Evolutionary conservation across 202 grass and related monocot species (phyloP), one percentile per base, ranked within the genome.

Genomic region (Schoenoplectus tabernaemontani): DNA sequence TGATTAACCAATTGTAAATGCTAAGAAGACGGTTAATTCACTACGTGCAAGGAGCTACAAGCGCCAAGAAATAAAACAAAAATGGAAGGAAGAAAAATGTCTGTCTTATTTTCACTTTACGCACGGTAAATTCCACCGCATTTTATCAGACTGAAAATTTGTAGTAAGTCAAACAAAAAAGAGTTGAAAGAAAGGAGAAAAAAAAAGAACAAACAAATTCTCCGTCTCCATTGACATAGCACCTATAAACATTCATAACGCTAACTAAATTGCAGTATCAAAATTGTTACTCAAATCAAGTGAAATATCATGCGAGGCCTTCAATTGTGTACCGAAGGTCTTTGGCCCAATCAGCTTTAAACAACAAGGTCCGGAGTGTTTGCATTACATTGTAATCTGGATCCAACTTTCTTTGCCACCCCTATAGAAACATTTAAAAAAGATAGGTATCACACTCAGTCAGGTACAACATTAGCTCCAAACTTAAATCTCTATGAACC

Each of bases 321-420:
- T 96, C 92, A 17, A 99, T 99, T 54, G 92, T 99, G 59, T 99
- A 99, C 43, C 90, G 87, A 84, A 99, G 91, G 77, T 85, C 87
- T 68, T 91, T 86, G 17, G 90, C 92, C 96, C 92, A 96, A 63
- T 99, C 96, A 65, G 91, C 87, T 86, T 90, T 99, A 28, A 99
- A 99, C 76, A 96, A 80, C 78, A 99, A 84, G 13, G 86, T 88
- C 63, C 89, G 87, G 3, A 99, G 66, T 62, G 96, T 99, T 77
- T 88, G 93, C 96, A 99, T 99, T 30, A 99, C 90, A 86, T 99
- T 89, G 83, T 93, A 99, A 74, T 89, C 92, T 30, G 96, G 96
- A 89, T 99, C 96, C 83, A 99, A 65, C 65, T 99, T 99, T 63
- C 92, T 90, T 83, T 99, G 96, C 96, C 96, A 99, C 59, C 96